Base-by-base conservation (phyloP, 73 alveolate genomes). In the Durusdinium trenchii region DNA sequence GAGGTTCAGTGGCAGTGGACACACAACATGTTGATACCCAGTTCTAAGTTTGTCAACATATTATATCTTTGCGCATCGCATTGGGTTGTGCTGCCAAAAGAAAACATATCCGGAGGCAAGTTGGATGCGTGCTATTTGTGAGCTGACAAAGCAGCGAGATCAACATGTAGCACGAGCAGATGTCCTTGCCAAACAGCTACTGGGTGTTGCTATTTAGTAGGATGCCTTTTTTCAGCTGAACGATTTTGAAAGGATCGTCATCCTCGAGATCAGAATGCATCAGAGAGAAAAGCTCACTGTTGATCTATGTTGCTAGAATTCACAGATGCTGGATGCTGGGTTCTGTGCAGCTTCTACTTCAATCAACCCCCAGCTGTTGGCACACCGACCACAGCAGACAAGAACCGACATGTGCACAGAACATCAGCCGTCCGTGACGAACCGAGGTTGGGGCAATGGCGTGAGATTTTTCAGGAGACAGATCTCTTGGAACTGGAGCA, bases 81-180 rank as follows among this genome's bases (percentile, higher is more conserved):
- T n/a, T n/a, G n/a, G n/a, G n/a, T n/a, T n/a, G n/a, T n/a, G n/a
- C n/a, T n/a, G n/a, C n/a, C n/a, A n/a, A n/a, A n/a, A n/a, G n/a
- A n/a, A n/a, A n/a, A n/a, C n/a, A n/a, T n/a, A n/a, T n/a, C 38
- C 42, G 5, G 10, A 78, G 89, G 89, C 89, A 18, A 78, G 89
- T 43, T 78, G 64, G 64, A 46, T 78, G 89, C 60, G 89, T 40
- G 89, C 64, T 3, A 78, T 78, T 16, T 43, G 60, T 30, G 89
- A 78, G 89, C 89, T 78, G 89, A 43, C 64, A 16, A 78, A 43
- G 43, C 89, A 78, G 89, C 60, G 89, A 46, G 89, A 78, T 78
- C 64, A 43, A 46, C 89, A 78, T 43, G 89, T 78, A 18, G 14
- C 45, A 26, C 89, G 89, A 2, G 61, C 89, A 45, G 64, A 78